Conservation (phyloP, 2,329 filamentous ascomycete genomes). For the Emmonsiellopsis sp. region DNA sequence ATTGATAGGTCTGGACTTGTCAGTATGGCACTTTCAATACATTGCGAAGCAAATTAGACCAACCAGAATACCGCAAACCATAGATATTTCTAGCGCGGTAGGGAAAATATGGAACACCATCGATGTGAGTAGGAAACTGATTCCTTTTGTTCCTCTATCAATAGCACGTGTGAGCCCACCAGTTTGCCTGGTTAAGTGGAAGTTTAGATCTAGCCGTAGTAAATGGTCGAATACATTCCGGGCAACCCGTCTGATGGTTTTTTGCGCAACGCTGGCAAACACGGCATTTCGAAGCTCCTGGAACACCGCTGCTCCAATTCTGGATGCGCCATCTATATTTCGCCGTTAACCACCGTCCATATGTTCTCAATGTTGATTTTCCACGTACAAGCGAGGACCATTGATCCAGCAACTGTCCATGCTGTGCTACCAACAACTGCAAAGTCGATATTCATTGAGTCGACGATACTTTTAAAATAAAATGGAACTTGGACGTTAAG, state of each 20-base stretch:
- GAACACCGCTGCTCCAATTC: conserved; percentile 80
- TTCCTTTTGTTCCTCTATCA: conserved; percentile 94
- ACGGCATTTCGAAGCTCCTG: conserved; percentile 93
- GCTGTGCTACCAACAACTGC: conserved; percentile 78
- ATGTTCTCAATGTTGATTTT: neutral
- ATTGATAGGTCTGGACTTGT: conserved; percentile 73
- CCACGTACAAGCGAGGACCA: conserved; percentile 72
- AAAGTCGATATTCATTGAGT: conserved; percentile 95
- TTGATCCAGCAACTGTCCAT: conserved; percentile 76
- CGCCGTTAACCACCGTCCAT: neutral
- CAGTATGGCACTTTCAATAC: neutral
- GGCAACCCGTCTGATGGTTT: conserved; percentile 85
- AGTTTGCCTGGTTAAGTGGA: conserved; percentile 89
- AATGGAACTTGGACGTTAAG: conserved; percentile 97
- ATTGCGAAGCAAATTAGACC: conserved; percentile 8
- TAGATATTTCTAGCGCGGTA: conserved; percentile 82
- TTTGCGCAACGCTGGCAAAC: conserved; percentile 93
- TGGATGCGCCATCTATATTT: conserved; percentile 61
- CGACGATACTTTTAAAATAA: conserved; percentile 97
- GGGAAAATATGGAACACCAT: conserved; percentile 98
- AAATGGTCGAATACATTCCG: conserved; percentile 88
- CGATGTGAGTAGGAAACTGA: conserved; percentile 90
- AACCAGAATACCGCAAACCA: conserved; percentile 88
- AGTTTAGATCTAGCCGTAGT: conserved; percentile 78
- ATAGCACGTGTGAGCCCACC: conserved; percentile 89